These are phyloP conservation scores for Scutellaria baicalensis DNA, from an alignment of 257 asterid genomes.

Conservation along the genomic window DNA sequence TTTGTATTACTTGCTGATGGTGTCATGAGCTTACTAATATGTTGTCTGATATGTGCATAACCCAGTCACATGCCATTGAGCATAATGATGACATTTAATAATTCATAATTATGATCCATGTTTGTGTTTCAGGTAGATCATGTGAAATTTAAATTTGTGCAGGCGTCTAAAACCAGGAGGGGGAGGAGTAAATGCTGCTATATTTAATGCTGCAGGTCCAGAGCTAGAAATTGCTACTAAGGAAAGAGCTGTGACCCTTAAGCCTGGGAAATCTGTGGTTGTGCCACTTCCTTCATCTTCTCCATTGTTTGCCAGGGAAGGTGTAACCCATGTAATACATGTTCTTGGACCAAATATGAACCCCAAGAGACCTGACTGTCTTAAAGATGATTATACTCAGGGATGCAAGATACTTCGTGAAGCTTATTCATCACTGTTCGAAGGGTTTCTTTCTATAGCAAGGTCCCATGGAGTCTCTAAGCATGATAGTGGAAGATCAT, in stretches of 20 bases:
- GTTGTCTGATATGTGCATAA: background rate
- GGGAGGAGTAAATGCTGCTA: conserved; percentile 94
- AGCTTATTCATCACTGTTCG: conserved; percentile 82
- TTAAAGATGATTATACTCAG: conserved; percentile 53
- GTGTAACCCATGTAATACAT: conserved; percentile 83
- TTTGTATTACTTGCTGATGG: background rate
- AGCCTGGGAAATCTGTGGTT: conserved; percentile 61
- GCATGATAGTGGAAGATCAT: conserved; percentile 2
- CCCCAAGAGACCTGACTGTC: conserved; percentile 78
- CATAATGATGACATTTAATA: background rate
- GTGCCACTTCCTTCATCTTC: conserved; percentile 78
- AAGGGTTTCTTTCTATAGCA: conserved; percentile 55
- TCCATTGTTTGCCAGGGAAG: conserved; percentile 62
- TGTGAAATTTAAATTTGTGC: conserved; percentile 35
- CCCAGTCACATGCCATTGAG: background rate
- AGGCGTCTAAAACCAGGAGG: conserved; percentile 92
- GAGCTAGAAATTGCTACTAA: conserved; percentile 73
- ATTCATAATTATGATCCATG: conserved; percentile 8
- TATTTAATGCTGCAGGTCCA: conserved; percentile 74
- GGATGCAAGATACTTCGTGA: conserved; percentile 76
- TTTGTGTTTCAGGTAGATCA: conserved; percentile 18
- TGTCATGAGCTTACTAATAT: background rate
- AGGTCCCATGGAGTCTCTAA: conserved; percentile 15
- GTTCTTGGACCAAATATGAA: conserved; percentile 99
- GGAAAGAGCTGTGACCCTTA: conserved; percentile 53